These are phyloP conservation scores for Saccharum officinarum DNA, from an alignment of 176 grass and related monocot species.

Conservation along the genomic window DNA sequence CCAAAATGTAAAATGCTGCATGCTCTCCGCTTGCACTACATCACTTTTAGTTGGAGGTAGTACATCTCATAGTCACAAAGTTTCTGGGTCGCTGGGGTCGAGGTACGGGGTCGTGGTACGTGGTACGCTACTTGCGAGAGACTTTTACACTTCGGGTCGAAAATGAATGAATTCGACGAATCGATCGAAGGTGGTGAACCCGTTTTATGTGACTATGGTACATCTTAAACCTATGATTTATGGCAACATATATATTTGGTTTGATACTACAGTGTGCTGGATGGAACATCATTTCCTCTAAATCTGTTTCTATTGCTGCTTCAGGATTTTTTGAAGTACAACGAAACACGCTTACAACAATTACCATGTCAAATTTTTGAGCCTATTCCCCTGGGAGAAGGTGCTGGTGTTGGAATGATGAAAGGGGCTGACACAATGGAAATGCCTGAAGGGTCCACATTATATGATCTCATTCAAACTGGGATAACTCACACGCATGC, in stretches of 20 bases:
- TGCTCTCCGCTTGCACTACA: background rate
- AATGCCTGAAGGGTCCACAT: conserved; percentile 93
- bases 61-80: too few species aligned
- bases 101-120: too few species aligned
- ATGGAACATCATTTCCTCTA: background rate
- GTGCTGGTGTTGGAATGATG: conserved; percentile 86
- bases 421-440: conserved; percentile 78
- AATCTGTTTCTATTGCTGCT: conserved; percentile 12
- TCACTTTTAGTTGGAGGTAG: background rate
- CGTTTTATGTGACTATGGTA: too few species aligned
- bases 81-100: too few species aligned
- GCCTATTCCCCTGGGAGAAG: conserved; percentile 89
- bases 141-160: too few species aligned
- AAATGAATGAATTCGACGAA: too few species aligned
- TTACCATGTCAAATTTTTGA: conserved; percentile 86
- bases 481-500: conserved; percentile 84
- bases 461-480: conserved; percentile 99
- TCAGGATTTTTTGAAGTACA: conserved; percentile 97
- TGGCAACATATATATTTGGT: background rate
- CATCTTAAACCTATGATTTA: background rate
- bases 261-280: background rate
- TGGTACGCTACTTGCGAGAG: too few species aligned
- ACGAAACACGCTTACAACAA: conserved; percentile 64
- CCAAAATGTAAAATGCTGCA: background rate
- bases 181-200: too few species aligned